Evolutionary conservation across 352 stramenopile genomes (phyloP), one percentile per base, ranked within the genome.

Genomic region (Globisporangium camurandrum): DNA sequence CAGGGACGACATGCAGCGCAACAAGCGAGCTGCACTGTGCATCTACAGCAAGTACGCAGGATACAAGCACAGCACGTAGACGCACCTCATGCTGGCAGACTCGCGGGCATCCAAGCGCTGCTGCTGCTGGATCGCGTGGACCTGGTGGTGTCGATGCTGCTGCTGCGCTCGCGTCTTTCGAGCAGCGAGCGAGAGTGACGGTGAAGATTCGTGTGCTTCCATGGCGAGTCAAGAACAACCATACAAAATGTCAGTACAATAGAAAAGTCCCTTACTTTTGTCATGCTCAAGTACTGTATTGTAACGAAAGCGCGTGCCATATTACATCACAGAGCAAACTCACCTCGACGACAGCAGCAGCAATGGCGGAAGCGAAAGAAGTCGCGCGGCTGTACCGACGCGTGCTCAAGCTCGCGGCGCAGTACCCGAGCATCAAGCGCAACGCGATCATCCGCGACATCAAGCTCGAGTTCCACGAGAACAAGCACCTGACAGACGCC

Each of bases 381-480:
- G 74, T 95, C 42, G 56, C 83, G 67, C 77, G 70, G 56, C 70
- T 93, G 63, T 92, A 92, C 61, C 72, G 81, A 36, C 76, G 67
- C 47, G 77, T 95, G 38, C 75, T 94, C 42, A 86, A 91, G 79
- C 64, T 93, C 48, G 82, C 75, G 42, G 72, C 83, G 61, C 67
- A 71, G 43, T 93, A 90, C 61, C 82, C 82, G 56, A 93, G 82
- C 70, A 50, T 93, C 55, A 93, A 93, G 72, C 76, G 79, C 44
- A 67, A 86, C 37, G 74, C 79, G 14, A 84, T 94, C 51, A 66
- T 92, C 44, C 60, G 64, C 30, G 85, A 95, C 60, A 90, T 93
- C 62, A 88, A 90, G 64, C 62, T 70, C 37, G 75, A 93, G 61
- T 91, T 92, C 67, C 81, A 89, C 56, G 72, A 80, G 27, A 84